phyloP scores from a whole-genome alignment of 2,329 filamentous ascomycete species.

The Diaporthe vexans region DNA sequence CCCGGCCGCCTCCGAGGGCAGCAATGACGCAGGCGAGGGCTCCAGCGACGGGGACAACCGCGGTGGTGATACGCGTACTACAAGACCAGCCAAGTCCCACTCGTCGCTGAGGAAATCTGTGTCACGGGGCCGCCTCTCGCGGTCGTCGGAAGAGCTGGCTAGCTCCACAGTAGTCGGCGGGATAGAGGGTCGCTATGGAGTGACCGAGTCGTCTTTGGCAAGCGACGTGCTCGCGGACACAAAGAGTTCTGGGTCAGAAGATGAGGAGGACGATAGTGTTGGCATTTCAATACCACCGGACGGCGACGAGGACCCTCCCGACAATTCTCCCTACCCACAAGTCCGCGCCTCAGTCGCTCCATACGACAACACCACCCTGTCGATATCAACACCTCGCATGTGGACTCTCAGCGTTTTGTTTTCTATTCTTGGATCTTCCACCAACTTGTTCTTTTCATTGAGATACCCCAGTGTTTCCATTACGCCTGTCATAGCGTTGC shows the following conservation, averaged over 20 bases:
- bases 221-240: constrained; percentile 60
- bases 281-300: constrained; percentile 54
- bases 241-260: constrained; percentile 54
- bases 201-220: constrained; percentile 63
- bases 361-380: constrained; percentile 81
- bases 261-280: constrained; percentile 44
- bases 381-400: constrained; percentile 90
- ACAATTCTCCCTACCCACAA: constrained; percentile 83
- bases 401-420: constrained; percentile 86
- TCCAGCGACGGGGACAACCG: constrained; percentile 35
- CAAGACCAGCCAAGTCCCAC: constrained; percentile 30
- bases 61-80: neutral
- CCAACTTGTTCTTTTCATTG: constrained; percentile 90
- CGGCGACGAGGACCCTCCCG: constrained; percentile 67
- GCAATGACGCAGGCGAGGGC: constrained; percentile 37
- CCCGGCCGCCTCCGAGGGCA: constrained; percentile 31
- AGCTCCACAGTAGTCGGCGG: constrained; percentile 66
- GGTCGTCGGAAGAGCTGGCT: constrained; percentile 64
- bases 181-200: constrained; percentile 66
- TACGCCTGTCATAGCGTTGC: constrained; percentile 87
- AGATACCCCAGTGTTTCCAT: constrained; percentile 93
- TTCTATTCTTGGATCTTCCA: constrained; percentile 84
- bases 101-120: constrained; percentile 37
- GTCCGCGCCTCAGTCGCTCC: constrained; percentile 85
- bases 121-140: constrained; percentile 25